Conservation (phyloP, 768 basidiomycete species). For the Atractiella rhizophila region DNA sequence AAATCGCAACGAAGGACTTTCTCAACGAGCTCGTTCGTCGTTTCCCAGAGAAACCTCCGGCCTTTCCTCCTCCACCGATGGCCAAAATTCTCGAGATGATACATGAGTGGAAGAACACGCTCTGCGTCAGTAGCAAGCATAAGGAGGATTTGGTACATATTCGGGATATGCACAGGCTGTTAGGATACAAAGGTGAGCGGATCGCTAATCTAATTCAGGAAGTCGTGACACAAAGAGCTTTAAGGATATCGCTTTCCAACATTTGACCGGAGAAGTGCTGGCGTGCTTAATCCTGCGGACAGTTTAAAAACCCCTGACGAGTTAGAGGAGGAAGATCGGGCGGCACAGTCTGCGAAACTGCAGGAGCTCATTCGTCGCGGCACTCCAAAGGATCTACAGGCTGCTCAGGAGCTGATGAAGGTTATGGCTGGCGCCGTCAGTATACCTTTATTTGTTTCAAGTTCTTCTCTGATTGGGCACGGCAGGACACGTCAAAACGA, state of each 20-base stretch:
- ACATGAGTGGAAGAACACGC: slow-evolving; percentile 76
- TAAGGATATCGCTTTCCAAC: slow-evolving; percentile 27
- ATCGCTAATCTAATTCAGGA: neutral
- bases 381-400: slow-evolving; percentile 78
- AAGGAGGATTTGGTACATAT: slow-evolving; percentile 93
- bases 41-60: slow-evolving; percentile 90
- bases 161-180: slow-evolving; percentile 79
- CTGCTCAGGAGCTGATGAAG: slow-evolving; percentile 96
- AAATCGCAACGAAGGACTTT: slow-evolving; percentile 91
- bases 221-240: neutral
- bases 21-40: slow-evolving; percentile 91
- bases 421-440: slow-evolving; percentile 53
- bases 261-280: slow-evolving; percentile 22
- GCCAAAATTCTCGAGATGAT: slow-evolving; percentile 75
- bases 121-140: slow-evolving; percentile 69
- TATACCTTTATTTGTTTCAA: neutral
- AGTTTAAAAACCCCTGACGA: slow-evolving; percentile 86
- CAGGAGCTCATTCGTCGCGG: slow-evolving; percentile 92
- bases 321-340: slow-evolving; percentile 79
- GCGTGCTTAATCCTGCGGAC: slow-evolving; percentile 26
- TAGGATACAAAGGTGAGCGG: slow-evolving; percentile 69
- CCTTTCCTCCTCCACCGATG: slow-evolving; percentile 87
- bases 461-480: neutral
- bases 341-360: slow-evolving; percentile 89
- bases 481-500: slow-evolving; percentile 60